Base-by-base conservation (phyloP, 2,329 filamentous ascomycete species). In the Ceratocystis huliohia region DNA sequence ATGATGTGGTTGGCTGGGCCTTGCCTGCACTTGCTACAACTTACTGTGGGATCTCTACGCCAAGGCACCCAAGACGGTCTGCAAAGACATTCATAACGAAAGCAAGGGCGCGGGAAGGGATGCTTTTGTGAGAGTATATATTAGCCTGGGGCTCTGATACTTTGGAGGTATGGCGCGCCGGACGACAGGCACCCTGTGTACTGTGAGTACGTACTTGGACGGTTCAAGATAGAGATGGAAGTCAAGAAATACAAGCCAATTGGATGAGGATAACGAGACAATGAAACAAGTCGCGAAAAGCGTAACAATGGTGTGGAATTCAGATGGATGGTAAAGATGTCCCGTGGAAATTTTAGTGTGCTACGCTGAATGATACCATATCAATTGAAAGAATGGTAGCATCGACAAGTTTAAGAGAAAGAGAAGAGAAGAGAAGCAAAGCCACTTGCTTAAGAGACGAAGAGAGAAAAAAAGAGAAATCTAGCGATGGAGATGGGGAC, bases 31-130 rank as follows among this genome's bases (percentile, higher is more conserved):
- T 6, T 57, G 17, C 28, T 17, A 57, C 28, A 37, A 59, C 56
- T 33, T 20, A 59, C 56, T 59, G 30, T n/a, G 28, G 28, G 56
- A 59, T 59, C 56, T 37, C 56, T 59, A 33, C 56, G 56, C 28
- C 56, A 59, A 59, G 30, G 17, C 30, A 59, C 7, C 56, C 56
- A 33, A 59, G 56, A 59, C 56, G 28, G 17, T 37, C 56, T 59
- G 20, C 56, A 59, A 59, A 59, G 56, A 59, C 56, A 59, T 59
- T 17, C 56, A 59, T 59, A 59, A 37, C 4, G 28, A 59, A 59
- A 59, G 22, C 28, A 25, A n/a, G 28, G n/a, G 56, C 33, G 8
- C 56, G 56, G 56, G 10, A 33, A 37, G 56, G 28, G 7, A 30
- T 7, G 56, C 28, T 10, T 59, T 30, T 59, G 28, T 37, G 30